Percentiles rank a stretch among this genome's conserved stretches.
These are phyloP conservation scores for Amanita pallidorosea DNA, from an alignment of 768 basidiomycete species.

Conservation along the genomic window DNA sequence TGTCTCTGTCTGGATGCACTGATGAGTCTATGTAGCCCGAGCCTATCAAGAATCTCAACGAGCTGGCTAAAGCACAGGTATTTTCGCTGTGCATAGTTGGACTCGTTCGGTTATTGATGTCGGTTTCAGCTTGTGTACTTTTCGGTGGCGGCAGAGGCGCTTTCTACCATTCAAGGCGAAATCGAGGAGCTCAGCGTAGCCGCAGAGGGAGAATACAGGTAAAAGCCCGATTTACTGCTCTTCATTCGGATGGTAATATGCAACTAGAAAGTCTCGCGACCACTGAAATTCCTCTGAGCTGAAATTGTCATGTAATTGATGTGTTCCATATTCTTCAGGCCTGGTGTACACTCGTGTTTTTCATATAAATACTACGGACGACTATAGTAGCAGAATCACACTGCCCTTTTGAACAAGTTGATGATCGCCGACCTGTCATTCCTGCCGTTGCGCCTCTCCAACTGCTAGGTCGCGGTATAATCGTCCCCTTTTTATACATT, in stretches of 20 bases:
- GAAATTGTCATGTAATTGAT: neutral
- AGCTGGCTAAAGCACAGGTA: conserved; percentile 84
- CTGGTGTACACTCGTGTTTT: neutral
- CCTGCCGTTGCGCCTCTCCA: too few relatives aligned
- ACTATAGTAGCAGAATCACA: neutral
- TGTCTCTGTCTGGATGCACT: neutral
- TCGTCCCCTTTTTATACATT: too few relatives aligned
- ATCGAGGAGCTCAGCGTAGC: conserved; percentile 89
- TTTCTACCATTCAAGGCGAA: conserved; percentile 78
- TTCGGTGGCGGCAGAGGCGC: conserved; percentile 66
- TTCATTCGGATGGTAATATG: conserved; percentile 3
- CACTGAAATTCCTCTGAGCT: conserved; percentile 51
- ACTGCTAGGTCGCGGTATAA: too few relatives aligned
- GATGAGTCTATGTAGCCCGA: conserved; percentile 54
- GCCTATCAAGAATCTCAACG: conserved; percentile 88
- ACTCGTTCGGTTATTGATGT: neutral
- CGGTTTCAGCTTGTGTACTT: conserved; percentile 55
- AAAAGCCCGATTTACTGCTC: conserved; percentile 2
- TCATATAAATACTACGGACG: neutral
- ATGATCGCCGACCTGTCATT: too few relatives aligned
- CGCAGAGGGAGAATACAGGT: conserved; percentile 95
- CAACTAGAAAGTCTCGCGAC: conserved; percentile 74
- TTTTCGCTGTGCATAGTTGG: neutral
- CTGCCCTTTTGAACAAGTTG: too few relatives aligned
- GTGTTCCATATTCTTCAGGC: neutral